phyloP scores from a whole-genome alignment of 768 basidiomycete species.

The Lentinus tigrinus region DNA sequence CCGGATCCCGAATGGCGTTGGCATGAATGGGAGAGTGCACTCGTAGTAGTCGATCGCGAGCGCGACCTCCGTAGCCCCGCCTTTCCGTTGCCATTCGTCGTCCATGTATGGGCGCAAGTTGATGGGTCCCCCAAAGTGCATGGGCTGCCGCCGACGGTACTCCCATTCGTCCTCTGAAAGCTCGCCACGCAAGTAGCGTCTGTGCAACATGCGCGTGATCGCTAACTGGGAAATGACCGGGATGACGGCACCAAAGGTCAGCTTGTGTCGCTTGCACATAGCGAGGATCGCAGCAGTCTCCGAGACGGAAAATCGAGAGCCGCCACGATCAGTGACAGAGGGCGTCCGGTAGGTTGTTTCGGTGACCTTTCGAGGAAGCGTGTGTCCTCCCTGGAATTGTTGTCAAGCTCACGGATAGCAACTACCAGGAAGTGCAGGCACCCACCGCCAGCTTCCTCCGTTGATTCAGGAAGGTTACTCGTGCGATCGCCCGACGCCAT shows the following conservation, averaged over 20 bases:
- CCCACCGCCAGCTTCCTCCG: slow-evolving; percentile 37
- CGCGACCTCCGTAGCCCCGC: slow-evolving; percentile 45
- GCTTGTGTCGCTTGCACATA: slow-evolving; percentile 39
- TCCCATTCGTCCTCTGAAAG: slow-evolving; percentile 54
- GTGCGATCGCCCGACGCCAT: slow-evolving; percentile 47
- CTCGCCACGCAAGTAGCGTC: slow-evolving; percentile 45
- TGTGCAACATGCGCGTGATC: slow-evolving; percentile 48
- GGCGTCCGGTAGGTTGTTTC: slow-evolving; percentile 34
- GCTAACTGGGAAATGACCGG: slow-evolving; percentile 53
- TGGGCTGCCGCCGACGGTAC: slow-evolving; percentile 46
- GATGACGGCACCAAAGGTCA: slow-evolving; percentile 53
- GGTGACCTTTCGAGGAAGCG: slow-evolving; percentile 45
- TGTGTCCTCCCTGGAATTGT: slow-evolving; percentile 52
- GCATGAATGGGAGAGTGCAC: slow-evolving; percentile 48
- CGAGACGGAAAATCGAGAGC: slow-evolving; percentile 27
- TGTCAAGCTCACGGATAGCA: background rate
- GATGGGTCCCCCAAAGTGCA: slow-evolving; percentile 47
- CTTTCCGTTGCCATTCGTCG: slow-evolving; percentile 42
- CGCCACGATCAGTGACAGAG: slow-evolving; percentile 32
- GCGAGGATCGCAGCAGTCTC: slow-evolving; percentile 32
- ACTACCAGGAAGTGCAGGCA: background rate
- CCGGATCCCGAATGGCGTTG: slow-evolving; percentile 27
- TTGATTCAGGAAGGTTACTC: slow-evolving; percentile 35
- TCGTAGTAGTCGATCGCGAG: slow-evolving; percentile 43
- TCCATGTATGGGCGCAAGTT: slow-evolving; percentile 53